These are phyloP conservation scores for Parietaria judaica DNA, from an alignment of 306 rosid species.

Conservation along the genomic window DNA sequence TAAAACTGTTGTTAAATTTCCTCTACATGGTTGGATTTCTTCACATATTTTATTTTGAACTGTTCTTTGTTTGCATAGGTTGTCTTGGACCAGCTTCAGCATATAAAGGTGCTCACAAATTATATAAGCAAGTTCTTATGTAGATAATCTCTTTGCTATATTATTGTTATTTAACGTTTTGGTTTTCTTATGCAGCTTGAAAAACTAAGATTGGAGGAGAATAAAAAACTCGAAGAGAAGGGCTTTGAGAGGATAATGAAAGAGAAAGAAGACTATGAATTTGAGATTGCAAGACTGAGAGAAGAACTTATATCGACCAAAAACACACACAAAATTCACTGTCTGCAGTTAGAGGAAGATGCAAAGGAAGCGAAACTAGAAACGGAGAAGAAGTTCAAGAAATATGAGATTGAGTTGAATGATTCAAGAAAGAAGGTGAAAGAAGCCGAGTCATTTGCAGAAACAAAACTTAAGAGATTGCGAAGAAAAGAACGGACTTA, in stretches of 20 bases:
- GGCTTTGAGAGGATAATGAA: constrained; percentile 54
- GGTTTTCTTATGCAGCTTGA: constrained; percentile 47
- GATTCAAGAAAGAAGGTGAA: constrained; percentile 56
- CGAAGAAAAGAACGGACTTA: constrained; percentile 64
- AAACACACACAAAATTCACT: constrained; percentile 47
- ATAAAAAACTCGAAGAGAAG: constrained; percentile 68
- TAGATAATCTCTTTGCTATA: background rate
- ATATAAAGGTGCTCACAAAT: constrained; percentile 51
- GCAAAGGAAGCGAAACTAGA: constrained; percentile 56
- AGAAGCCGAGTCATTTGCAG: constrained; percentile 67
- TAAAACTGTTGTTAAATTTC: background rate
- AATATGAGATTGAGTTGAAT: constrained; percentile 43
- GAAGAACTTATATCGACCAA: constrained; percentile 54
- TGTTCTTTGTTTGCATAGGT: constrained; percentile 39
- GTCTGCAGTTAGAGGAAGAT: constrained; percentile 44
- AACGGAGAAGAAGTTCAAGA: constrained; percentile 51
- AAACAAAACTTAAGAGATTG: constrained; percentile 71
- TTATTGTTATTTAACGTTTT: constrained; percentile 7
- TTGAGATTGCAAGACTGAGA: constrained; percentile 52
- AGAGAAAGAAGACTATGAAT: constrained; percentile 51
- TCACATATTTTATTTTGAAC: constrained; percentile 17
- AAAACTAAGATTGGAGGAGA: constrained; percentile 61
- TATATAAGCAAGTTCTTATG: too few species aligned
- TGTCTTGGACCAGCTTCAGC: constrained; percentile 63
- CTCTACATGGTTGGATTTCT: constrained; percentile 3